These are phyloP conservation scores for Lycium barbarum DNA, from an alignment of 257 asterid species.

Conservation along the genomic window DNA sequence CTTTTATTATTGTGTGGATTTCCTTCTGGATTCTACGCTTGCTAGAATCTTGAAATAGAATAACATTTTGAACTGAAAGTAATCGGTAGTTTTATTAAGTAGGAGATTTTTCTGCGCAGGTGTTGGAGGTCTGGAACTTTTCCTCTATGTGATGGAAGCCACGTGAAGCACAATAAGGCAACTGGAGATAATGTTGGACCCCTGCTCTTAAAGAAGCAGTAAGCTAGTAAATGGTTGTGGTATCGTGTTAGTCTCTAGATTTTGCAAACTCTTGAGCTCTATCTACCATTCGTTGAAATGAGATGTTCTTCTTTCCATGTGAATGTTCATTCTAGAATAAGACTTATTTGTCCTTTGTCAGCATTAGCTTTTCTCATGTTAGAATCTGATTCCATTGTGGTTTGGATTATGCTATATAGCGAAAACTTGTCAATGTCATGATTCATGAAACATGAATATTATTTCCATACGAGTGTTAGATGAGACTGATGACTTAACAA, in stretches of 20 bases:
- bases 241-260: not conserved
- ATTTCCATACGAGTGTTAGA: not conserved
- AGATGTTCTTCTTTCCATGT: not conserved
- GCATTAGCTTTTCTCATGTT: not conserved
- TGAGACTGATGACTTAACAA: not conserved
- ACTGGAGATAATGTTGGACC: slow-evolving; percentile 97
- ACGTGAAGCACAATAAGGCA: slow-evolving; percentile 91
- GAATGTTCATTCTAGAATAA: slow-evolving; percentile 1
- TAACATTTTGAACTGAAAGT: not conserved
- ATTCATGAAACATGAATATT: not conserved
- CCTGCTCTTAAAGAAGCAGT: slow-evolving; percentile 80
- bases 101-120: slow-evolving; percentile 47
- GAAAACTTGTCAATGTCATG: not conserved
- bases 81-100: not conserved
- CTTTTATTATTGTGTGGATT: not conserved
- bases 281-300: not conserved
- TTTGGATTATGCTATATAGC: not conserved
- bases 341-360: not conserved
- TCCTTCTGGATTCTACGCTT: not conserved
- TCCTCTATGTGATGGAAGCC: slow-evolving; percentile 90
- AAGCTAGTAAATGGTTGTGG: slow-evolving; percentile 3
- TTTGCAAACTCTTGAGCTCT: slow-evolving; percentile 53
- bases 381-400: not conserved
- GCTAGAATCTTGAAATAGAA: not conserved
- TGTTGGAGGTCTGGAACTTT: slow-evolving; percentile 97